Base-by-base conservation (phyloP, 306 rosid species). In the Cucurbita argyrosperma region DNA sequence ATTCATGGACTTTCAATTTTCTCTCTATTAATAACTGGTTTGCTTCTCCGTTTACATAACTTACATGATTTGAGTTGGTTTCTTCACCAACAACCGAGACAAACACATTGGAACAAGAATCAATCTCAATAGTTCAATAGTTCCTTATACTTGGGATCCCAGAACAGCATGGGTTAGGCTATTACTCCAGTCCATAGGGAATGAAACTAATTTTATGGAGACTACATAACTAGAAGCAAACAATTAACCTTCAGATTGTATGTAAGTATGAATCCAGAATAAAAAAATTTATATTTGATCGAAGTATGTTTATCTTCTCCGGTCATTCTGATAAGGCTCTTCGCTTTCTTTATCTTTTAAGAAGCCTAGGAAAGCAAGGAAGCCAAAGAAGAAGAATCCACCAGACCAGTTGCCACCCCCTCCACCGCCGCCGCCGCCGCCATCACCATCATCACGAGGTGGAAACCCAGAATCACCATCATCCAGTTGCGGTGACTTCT, bases 361-460 rank as follows among this genome's bases (percentile, higher is more conserved):
- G 77, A 95, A 84, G 73, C 99, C 96, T 45, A 95, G 85, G 79
- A 95, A 91, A 61, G 96, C 92, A 61, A 95, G 97, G 83, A 95
- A 95, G 8, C 99, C 97, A 35, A 95, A 95, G 79, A 95, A 91
- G 88, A 90, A 90, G 77, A 95, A 95, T 35, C 99, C 99, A 26
- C 99, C 97, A 0, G 96, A 89, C 90, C 90, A 94, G 76, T 88
- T 88, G 79, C 99, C 99, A 21, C 99, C 97, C 0, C 99, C 97
- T 3, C 99, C 97, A 0, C 96, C 99, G 1, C 99, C 99, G 0
- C 99, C 99, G 0, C 99, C 99, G 0, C 96, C 99, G 0, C 98
- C 98, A 53, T 76, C 97, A 7, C 80, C 98, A 40, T 91, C 99
- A 67, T 88, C 97, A 23, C 92, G 83, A 65, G 99, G 99, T 4